Evolutionary conservation across 2,329 filamentous ascomycete species (phyloP).

Genomic region (Exophiala bonariae): DNA sequence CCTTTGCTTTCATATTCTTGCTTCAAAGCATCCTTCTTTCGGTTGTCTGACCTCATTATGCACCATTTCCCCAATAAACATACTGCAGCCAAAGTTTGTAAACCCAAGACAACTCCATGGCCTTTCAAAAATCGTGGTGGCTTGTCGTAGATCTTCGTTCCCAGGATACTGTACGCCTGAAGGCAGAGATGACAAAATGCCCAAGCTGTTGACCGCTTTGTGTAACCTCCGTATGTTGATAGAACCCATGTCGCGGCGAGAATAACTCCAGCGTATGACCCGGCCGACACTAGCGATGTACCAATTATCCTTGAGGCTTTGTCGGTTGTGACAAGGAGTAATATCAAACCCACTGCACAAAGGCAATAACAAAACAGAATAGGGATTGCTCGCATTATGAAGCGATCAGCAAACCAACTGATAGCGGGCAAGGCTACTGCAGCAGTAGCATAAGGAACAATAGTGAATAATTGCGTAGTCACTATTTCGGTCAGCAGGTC

Average conservation of each 20-base stretch:
- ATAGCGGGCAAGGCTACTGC: neutral
- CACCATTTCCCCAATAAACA: too few relatives aligned
- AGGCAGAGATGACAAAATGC: neutral
- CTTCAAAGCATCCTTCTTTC: too few relatives aligned
- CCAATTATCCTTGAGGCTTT: neutral
- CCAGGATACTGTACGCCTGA: neutral
- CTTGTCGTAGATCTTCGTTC: neutral
- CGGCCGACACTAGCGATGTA: neutral
- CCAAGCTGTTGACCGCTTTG: neutral
- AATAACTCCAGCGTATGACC: neutral
- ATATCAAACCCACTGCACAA: neutral
- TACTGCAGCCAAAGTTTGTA: too few relatives aligned
- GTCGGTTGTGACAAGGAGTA: neutral
- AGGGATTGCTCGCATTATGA: neutral
- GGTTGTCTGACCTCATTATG: too few relatives aligned
- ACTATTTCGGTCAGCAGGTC: too few relatives aligned
- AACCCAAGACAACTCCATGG: neutral
- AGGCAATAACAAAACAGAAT: neutral
- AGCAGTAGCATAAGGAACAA: neutral
- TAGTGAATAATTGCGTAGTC: slow-evolving; percentile 1
- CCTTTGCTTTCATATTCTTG: too few relatives aligned
- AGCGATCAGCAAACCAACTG: neutral
- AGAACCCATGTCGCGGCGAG: neutral
- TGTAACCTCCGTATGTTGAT: neutral
- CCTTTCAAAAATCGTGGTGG: neutral